phyloP scores from a whole-genome alignment of 495 filamentous ascomycete species.

The Tetracladium marchalianum region DNA sequence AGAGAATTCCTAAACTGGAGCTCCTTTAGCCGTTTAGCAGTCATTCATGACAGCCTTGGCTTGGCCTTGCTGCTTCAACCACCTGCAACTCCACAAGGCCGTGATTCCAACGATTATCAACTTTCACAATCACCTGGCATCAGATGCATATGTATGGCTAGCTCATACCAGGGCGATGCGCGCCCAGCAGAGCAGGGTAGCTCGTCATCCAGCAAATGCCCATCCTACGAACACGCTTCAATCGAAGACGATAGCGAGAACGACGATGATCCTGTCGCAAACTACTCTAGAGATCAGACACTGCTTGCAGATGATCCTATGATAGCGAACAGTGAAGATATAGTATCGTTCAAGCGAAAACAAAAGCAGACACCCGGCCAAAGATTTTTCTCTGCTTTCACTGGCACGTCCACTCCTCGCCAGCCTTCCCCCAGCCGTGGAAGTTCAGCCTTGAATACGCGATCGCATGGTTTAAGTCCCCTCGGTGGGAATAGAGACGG shows the following conservation, averaged over 20 bases:
- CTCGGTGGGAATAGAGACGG: constrained; percentile 2
- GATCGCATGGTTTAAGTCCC: constrained; percentile 6
- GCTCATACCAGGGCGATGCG: constrained; percentile 17
- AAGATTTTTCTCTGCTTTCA: constrained; percentile 12
- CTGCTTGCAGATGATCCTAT: constrained; percentile 40
- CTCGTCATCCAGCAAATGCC: constrained; percentile 20
- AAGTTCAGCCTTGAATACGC: constrained; percentile 4
- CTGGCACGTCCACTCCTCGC: constrained; percentile 5
- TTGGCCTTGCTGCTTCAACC: no score
- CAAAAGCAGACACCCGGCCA: constrained; percentile 40
- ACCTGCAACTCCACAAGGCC: no score
- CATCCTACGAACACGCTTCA: constrained; percentile 14
- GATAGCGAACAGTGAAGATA: constrained; percentile 36
- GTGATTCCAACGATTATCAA: no score
- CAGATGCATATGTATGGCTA: constrained; percentile 17
- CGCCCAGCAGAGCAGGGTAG: constrained; percentile 10
- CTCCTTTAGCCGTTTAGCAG: no score
- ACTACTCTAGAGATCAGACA: constrained; percentile 24
- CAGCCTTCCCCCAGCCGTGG: constrained; percentile 14
- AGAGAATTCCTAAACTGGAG: no score
- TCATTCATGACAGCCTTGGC: no score
- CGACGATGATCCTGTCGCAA: constrained; percentile 35
- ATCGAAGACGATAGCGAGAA: constrained; percentile 27
- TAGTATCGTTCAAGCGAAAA: constrained; percentile 78
- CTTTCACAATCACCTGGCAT: background rate